Evolutionary conservation across 2,329 filamentous ascomycete species (phyloP), one percentile per base, ranked within the genome.

Genomic region (Fusarium pseudocircinatum): DNA sequence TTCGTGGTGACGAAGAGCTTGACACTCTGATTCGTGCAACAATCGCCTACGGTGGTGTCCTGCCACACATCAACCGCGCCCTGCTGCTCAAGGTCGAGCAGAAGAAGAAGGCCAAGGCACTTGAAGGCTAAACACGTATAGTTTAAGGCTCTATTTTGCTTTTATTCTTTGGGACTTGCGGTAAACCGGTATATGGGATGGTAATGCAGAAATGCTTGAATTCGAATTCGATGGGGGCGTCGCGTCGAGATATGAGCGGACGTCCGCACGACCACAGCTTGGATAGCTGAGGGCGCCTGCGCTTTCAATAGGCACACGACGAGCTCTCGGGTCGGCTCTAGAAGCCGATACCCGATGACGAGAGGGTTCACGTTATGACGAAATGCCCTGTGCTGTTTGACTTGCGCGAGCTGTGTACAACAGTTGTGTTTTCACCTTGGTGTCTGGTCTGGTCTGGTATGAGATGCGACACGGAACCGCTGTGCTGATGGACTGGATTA

Each of bases 1-100:
- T 99, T 82, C 95, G 96, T 80, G 96, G 96, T 81, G 96, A 99
- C 84, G 96, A 99, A 86, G 96, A 99, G 85, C 89, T 99, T 78
- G 96, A 99, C 83, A 98, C 95, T 30, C 89, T 99, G 66, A 98
- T 99, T 83, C 94, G 95, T 79, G 96, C 96, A 65, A 99, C 96
- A 72, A 99, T 99, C 80, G 96, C 96, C 69, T 98, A 97, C 78
- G 96, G 96, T 87, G 96, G 96, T 92, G 96, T 99, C 34, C 87
- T 99, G 81, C 96, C 96, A 75, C 96, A 98, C 86, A 99, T 99
- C 91, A 98, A 99, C 89, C 94, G 96, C 79, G 96, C 96, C 20
- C 88, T 99, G 77, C 88, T 99, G 78, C 90, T 97, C 83, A 97
- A 97, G 91, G 95, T 97, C 63, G 95, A 97, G 85, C 94, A 97